These are phyloP conservation scores for Tremella fuciformis DNA, from an alignment of 768 basidiomycete species.

Conservation along the genomic window DNA sequence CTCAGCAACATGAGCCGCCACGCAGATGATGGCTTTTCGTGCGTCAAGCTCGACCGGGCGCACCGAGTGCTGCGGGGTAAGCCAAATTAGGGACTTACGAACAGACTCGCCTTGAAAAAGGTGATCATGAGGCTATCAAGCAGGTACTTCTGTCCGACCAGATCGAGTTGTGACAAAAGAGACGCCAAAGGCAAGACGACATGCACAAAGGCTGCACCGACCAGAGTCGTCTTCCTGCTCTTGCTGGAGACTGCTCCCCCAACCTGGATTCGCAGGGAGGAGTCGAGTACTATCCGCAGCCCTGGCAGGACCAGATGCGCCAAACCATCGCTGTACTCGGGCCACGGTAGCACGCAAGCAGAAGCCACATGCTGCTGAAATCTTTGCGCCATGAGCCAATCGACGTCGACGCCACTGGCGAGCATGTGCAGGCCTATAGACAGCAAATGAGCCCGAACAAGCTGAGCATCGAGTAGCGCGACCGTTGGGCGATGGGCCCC, in stretches of 20 bases:
- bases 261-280: conserved; percentile 13
- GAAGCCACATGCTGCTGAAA: conserved; percentile 44
- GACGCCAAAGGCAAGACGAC: conserved; percentile 25
- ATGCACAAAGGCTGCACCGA: conserved; percentile 35
- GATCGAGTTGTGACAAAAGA: conserved; percentile 19
- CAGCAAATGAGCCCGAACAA: conserved; percentile 27
- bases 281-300: conserved; percentile 30
- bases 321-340: conserved; percentile 21
- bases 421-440: conserved; percentile 34
- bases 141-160: conserved; percentile 22
- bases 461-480: conserved; percentile 29
- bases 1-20: conserved; percentile 27
- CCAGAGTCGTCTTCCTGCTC: conserved; percentile 22
- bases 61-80: conserved; percentile 25
- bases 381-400: conserved; percentile 23
- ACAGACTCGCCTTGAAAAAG: conserved; percentile 35
- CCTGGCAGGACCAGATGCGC: conserved; percentile 26
- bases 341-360: conserved; percentile 26
- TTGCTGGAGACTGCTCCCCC: conserved; percentile 6
- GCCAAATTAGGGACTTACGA: no score
- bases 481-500: conserved; percentile 23
- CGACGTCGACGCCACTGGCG: conserved; percentile 22
- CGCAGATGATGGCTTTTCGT: conserved; percentile 21
- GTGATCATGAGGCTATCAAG: conserved; percentile 35
- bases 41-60: conserved; percentile 28